Evolutionary conservation across 805 yeast genomes (phyloP), one percentile per base, ranked within the genome.

Genomic region (Myxozyma geophila): DNA sequence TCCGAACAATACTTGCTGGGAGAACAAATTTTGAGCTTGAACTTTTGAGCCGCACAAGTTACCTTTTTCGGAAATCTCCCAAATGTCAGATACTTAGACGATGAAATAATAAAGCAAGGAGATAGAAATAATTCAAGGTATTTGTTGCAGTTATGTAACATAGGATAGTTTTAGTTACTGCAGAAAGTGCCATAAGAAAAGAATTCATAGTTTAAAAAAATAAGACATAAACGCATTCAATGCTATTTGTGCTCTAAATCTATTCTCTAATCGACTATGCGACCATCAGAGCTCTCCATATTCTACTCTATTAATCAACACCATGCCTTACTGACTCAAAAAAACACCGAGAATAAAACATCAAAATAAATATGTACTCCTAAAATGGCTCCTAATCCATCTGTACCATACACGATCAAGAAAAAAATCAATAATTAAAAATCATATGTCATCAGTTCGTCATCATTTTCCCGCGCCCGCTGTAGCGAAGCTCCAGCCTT

Each of bases 401-500:
- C 4, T 35, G 54, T 36, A 35, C 40, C 40, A 50, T 35, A 13
- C 41, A 50, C 3, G 23, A 48, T 4, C 15, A 19, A 13, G 15
- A 28, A 50, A 28, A n/a, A n/a, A 48, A 9, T n/a, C 28, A 13
- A 33, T 19, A 4, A 13, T n/a, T n/a, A 35, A 49, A 1, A n/a
- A 37, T 2, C 23, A 40, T 33, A 28, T 28, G 5, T 28, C 28
- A 28, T 28, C 28, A 28, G 28, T 2, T 17, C 36, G 4, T 33
- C 17, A 33, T 7, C 13, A 9, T 7, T 17, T 41, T 15, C n/a
- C 9, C 12, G 23, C 21, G 4, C 15, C 33, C 12, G 21, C 9
- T 12, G 67, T 50, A 9, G 40, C 41, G 33, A 61, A 61, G 7
- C 36, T 51, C 67, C 67, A 64, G 19, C 67, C 67, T 17, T 51